These are phyloP conservation scores for Penicillium longicatenatum DNA, from an alignment of 495 filamentous ascomycete species.

Conservation along the genomic window DNA sequence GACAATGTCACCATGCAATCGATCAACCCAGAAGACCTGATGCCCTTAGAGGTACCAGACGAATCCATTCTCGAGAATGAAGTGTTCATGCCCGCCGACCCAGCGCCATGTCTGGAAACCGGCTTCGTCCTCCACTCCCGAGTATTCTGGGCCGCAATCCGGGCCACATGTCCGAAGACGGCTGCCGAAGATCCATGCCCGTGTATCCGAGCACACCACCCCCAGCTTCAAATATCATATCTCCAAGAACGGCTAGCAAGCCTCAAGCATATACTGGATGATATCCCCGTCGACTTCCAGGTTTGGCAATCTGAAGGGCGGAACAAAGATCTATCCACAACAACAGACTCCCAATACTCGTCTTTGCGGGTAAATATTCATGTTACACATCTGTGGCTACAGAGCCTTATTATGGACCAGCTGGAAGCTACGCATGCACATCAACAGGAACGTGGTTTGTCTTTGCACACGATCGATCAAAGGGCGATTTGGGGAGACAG, in stretches of 20 bases:
- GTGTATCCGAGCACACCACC: conserved; percentile 17
- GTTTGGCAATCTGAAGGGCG: neutral
- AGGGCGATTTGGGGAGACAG: conserved; percentile 11
- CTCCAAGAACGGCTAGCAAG: conserved; percentile 3
- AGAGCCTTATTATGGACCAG: conserved; percentile 27
- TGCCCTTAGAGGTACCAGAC: conserved; percentile 27
- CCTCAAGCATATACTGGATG: neutral
- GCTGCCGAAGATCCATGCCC: conserved; percentile 16
- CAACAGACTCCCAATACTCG: conserved; percentile 3
- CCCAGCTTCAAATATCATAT: conserved; percentile 13
- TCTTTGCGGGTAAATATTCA: conserved; percentile 27
- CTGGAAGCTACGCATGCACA: conserved; percentile 17
- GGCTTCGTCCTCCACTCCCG: conserved; percentile 23
- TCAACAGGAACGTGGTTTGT: neutral
- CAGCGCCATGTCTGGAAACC: conserved; percentile 12
- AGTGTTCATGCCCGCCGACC: conserved; percentile 8
- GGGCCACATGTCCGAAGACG: conserved; percentile 3
- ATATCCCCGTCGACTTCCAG: neutral
- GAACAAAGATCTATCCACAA: neutral
- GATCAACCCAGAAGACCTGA: conserved; percentile 25
- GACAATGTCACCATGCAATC: conserved; percentile 18
- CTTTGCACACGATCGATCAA: conserved; percentile 6
- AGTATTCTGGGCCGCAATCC: conserved; percentile 23
- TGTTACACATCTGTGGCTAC: conserved; percentile 30
- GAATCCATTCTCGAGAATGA: conserved; percentile 28